phyloP scores from a whole-genome alignment of 305 asterid genomes.

The Fraxinus latifolia region DNA sequence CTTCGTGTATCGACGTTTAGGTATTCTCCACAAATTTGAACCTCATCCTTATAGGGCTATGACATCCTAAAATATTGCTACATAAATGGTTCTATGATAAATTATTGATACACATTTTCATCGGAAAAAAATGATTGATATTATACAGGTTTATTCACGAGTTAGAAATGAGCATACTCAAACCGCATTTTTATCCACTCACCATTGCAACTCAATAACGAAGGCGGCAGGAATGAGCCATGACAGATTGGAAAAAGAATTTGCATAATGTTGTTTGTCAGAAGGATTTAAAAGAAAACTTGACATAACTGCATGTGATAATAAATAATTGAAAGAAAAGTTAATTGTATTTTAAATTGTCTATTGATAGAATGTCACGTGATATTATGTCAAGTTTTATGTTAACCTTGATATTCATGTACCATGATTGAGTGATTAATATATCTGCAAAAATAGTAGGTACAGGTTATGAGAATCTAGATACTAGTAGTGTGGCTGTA shows the following conservation, averaged over 20 bases:
- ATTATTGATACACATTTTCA: not conserved
- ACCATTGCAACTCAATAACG: slow-evolving; percentile 32
- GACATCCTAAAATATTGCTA: not conserved
- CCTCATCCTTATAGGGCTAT: not conserved
- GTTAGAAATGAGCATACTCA: not conserved
- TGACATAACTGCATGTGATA: no score
- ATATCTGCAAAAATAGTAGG: slow-evolving; percentile 24
- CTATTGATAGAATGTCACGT: no score
- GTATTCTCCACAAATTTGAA: not conserved
- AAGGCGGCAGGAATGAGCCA: slow-evolving; percentile 29
- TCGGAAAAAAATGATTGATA: not conserved
- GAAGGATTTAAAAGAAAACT: no score
- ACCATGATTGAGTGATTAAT: not conserved
- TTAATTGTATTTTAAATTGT: no score
- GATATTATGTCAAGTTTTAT: no score
- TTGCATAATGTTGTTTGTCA: slow-evolving; percentile 36
- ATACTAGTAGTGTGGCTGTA: not conserved
- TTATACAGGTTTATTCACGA: not conserved
- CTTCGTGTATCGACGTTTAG: not conserved
- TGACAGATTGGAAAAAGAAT: slow-evolving; percentile 31
- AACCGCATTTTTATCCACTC: not conserved
- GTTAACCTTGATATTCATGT: no score
- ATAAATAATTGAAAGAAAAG: no score
- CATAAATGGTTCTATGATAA: not conserved
- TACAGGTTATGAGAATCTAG: slow-evolving; percentile 38